Percentiles rank a stretch among this genome's conserved stretches.
phyloP scores from a whole-genome alignment of 2,329 filamentous ascomycete species.

The Beauveria rudraprayagi region DNA sequence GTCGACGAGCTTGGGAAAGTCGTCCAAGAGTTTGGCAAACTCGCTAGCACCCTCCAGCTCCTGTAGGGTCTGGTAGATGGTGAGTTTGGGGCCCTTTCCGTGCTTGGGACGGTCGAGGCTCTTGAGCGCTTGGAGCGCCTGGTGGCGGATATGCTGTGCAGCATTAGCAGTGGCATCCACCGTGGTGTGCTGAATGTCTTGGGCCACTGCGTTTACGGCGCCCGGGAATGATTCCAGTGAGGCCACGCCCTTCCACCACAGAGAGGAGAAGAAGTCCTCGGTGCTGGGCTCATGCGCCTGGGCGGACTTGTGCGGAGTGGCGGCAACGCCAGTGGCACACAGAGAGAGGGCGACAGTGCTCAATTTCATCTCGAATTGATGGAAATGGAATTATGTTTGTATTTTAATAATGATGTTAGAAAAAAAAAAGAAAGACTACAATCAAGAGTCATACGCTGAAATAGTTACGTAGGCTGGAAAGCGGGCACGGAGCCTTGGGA shows the following conservation, averaged over 20 bases:
- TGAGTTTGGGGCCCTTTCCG: conserved; percentile 44
- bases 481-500: neutral
- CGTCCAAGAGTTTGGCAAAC: conserved; percentile 66
- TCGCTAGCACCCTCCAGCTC: conserved; percentile 68
- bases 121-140: conserved; percentile 4
- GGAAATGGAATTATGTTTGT: neutral
- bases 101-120: conserved; percentile 8
- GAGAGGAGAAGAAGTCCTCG: neutral
- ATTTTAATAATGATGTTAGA: neutral
- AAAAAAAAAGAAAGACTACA: neutral
- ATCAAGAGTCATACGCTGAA: neutral
- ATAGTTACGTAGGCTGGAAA: neutral
- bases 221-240: neutral
- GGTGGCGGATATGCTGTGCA: conserved; percentile 4
- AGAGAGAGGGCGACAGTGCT: neutral
- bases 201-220: neutral
- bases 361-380: conserved; percentile 1
- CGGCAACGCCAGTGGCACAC: neutral
- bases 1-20: conserved; percentile 63
- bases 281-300: neutral
- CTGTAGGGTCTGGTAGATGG: conserved; percentile 74
- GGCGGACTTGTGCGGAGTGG: neutral
- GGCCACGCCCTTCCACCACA: neutral
- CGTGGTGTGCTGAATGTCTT: conserved; percentile 5
- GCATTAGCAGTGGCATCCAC: conserved; percentile 6